A percentile compares a stretch with the other conserved stretches of the same genome.
These are phyloP conservation scores for Suillus fuscotomentosus DNA, from an alignment of 768 basidiomycete species.

Conservation along the genomic window DNA sequence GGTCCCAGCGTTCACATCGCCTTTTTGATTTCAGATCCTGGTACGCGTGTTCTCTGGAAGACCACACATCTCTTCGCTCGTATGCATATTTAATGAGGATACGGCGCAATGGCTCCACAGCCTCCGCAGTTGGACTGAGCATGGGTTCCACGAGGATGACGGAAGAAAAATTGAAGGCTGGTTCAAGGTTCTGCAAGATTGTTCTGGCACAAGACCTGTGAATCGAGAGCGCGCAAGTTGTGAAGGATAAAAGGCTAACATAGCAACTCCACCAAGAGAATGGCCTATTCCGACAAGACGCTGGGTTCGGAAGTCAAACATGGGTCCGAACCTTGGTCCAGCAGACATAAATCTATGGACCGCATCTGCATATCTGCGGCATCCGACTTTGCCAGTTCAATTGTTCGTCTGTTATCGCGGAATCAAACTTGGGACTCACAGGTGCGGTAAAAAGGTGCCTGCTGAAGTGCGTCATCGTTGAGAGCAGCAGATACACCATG, in stretches of 20 bases:
- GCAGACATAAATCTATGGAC: slow-evolving; percentile 54
- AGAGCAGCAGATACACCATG: slow-evolving; percentile 60
- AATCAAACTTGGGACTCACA: slow-evolving; percentile 38
- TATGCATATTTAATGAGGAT: slow-evolving; percentile 46
- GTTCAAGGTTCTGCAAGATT: slow-evolving; percentile 49
- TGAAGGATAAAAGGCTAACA: slow-evolving; percentile 39
- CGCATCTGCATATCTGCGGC: slow-evolving; percentile 60
- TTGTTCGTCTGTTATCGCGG: background rate
- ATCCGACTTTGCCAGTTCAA: slow-evolving; percentile 46
- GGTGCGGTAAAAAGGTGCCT: slow-evolving; percentile 41
- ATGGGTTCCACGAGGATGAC: slow-evolving; percentile 66
- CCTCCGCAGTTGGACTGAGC: slow-evolving; percentile 49
- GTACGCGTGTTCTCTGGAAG: slow-evolving; percentile 41
- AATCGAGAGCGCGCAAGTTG: background rate
- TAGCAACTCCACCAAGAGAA: slow-evolving; percentile 63
- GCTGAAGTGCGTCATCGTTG: slow-evolving; percentile 48
- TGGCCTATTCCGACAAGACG: slow-evolving; percentile 66
- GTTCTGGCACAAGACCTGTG: slow-evolving; percentile 36
- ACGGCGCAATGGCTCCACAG: slow-evolving; percentile 39
- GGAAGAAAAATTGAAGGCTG: slow-evolving; percentile 44
- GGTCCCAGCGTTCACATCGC: slow-evolving; percentile 49
- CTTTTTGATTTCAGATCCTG: slow-evolving; percentile 34
- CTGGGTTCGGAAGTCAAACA: slow-evolving; percentile 47
- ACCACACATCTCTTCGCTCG: slow-evolving; percentile 53
- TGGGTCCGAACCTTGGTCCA: slow-evolving; percentile 36